Evolutionary conservation across 1,139 yeast genomes (phyloP).

Genomic region (Hemisphaericaspora xylofermentans): DNA sequence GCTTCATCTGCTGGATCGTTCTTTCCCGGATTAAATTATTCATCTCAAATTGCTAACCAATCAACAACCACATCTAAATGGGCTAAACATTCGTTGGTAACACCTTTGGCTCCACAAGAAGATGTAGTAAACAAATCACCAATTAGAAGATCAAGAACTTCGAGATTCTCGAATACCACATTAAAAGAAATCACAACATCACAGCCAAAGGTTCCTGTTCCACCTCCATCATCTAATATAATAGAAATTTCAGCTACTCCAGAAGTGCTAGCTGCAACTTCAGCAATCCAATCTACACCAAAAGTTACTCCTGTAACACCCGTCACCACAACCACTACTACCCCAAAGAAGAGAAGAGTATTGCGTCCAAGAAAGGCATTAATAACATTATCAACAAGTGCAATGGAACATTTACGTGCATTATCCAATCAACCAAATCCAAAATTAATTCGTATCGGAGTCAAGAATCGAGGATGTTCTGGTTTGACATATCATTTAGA

Average conservation of each 20-base stretch:
- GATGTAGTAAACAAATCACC: slow-evolving; percentile 11
- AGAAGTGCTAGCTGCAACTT: slow-evolving; percentile 13
- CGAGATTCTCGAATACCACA: slow-evolving; percentile 30
- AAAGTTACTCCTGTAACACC: slow-evolving; percentile 6
- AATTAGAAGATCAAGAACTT: slow-evolving; percentile 37
- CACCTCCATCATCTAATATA: slow-evolving; percentile 9
- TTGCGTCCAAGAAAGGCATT: slow-evolving; percentile 84
- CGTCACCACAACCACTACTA: slow-evolving; percentile 8
- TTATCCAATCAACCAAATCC: slow-evolving; percentile 82
- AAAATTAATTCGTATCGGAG: slow-evolving; percentile 86
- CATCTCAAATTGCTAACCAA: background rate
- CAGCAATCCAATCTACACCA: slow-evolving; percentile 4
- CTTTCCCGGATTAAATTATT: slow-evolving; percentile 28
- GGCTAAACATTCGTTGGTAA: slow-evolving; percentile 22
- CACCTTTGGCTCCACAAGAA: slow-evolving; percentile 5
- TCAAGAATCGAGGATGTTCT: slow-evolving; percentile 94
- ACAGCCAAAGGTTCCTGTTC: slow-evolving; percentile 10
- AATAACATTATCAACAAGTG: slow-evolving; percentile 72
- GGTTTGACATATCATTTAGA: slow-evolving; percentile 90
- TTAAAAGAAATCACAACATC: slow-evolving; percentile 11
- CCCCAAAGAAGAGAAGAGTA: slow-evolving; percentile 51
- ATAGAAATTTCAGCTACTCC: slow-evolving; percentile 14
- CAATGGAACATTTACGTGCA: slow-evolving; percentile 65
- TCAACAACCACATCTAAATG: slow-evolving; percentile 17
- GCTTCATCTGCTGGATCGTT: too few species aligned